These are phyloP conservation scores for Hypoxylon sp. DNA, from an alignment of 2,329 filamentous ascomycete genomes.

Conservation along the genomic window DNA sequence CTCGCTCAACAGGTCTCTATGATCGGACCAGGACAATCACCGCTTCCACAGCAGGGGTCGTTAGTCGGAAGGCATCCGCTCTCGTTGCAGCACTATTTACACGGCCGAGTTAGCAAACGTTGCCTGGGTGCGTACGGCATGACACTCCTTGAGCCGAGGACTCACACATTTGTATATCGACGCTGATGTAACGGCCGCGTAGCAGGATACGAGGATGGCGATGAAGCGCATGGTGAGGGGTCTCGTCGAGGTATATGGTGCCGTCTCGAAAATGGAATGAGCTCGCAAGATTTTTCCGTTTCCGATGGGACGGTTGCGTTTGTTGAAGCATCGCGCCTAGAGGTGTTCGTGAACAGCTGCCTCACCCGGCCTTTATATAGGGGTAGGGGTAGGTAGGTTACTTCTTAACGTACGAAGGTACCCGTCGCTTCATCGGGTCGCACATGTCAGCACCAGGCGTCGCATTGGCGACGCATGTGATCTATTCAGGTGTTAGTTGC, in stretches of 20 bases:
- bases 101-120: neutral
- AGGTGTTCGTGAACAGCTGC: neutral
- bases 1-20: neutral
- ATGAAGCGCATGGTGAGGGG: neutral
- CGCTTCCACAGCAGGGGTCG: neutral
- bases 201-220: neutral
- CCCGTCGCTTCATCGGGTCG: neutral
- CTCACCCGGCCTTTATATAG: too few species aligned
- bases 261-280: neutral
- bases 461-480: too few species aligned
- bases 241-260: neutral
- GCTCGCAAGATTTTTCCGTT: neutral
- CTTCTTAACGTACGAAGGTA: neutral
- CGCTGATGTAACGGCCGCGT: neutral
- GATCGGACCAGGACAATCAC: neutral
- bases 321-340: neutral
- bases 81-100: neutral
- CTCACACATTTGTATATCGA: neutral
- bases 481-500: neutral
- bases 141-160: neutral
- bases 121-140: neutral
- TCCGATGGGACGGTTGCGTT: neutral
- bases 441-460: neutral
- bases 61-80: neutral
- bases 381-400: too few species aligned